These are phyloP conservation scores for Monosporozyma servazzii DNA, from an alignment of 805 yeast genomes.

Conservation along the genomic window DNA sequence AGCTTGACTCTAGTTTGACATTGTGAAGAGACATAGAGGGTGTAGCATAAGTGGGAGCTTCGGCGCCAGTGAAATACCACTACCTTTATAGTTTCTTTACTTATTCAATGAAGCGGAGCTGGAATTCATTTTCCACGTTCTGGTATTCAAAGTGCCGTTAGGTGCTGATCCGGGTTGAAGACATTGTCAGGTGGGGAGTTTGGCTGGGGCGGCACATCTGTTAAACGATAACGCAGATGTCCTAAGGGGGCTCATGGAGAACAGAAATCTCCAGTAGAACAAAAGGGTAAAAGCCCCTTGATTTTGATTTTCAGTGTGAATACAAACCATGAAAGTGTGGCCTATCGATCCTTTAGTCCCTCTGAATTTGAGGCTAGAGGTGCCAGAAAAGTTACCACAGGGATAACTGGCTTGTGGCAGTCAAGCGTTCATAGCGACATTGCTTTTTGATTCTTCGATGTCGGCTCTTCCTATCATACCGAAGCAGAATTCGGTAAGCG, in stretches of 20 bases:
- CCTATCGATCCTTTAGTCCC: conserved; percentile 42
- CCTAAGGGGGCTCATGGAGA: conserved; percentile 39
- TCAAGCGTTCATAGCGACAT: conserved; percentile 41
- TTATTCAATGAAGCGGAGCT: background rate
- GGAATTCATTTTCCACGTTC: background rate
- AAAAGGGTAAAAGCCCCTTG: conserved; percentile 40
- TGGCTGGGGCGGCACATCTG: conserved; percentile 42
- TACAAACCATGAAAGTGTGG: conserved; percentile 41
- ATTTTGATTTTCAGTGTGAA: conserved; percentile 40
- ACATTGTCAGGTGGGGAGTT: conserved; percentile 28
- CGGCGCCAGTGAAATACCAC: conserved; percentile 33
- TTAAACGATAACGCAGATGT: conserved; percentile 41
- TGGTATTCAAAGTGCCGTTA: conserved; percentile 24
- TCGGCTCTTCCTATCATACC: conserved; percentile 44
- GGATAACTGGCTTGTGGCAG: conserved; percentile 40
- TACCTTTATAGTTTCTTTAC: conserved; percentile 5
- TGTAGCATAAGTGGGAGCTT: background rate
- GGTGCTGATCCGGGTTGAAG: conserved; percentile 14
- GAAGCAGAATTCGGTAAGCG: conserved; percentile 41
- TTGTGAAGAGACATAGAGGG: background rate
- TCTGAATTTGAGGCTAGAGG: conserved; percentile 39
- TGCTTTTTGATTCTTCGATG: conserved; percentile 41
- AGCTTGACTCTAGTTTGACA: background rate
- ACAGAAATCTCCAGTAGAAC: conserved; percentile 41
- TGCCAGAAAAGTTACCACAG: conserved; percentile 38